Conservation (phyloP, 1,284 basidiomycete genomes). For the Rhodotorula glutinis region DNA sequence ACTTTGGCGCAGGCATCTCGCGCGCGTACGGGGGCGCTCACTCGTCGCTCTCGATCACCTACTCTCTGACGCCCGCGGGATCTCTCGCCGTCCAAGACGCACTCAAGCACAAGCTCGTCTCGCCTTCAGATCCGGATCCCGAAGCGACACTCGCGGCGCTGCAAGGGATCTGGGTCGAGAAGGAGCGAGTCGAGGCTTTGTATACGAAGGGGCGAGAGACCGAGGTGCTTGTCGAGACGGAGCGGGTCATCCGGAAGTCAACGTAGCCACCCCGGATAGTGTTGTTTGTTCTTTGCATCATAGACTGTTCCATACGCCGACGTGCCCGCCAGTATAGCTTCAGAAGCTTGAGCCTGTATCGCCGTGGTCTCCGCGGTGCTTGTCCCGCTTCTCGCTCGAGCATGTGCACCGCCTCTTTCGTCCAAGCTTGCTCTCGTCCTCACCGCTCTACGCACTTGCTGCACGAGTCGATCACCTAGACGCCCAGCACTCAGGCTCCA, state of each 20-base stretch:
- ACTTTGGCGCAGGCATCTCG: slow-evolving; percentile 68
- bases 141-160: background rate
- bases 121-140: slow-evolving; percentile 1
- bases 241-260: slow-evolving; percentile 39
- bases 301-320: no score
- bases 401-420: slow-evolving; percentile 10
- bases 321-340: no score
- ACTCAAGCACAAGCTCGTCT: slow-evolving; percentile 5
- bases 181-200: slow-evolving; percentile 72
- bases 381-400: no score
- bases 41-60: slow-evolving; percentile 79
- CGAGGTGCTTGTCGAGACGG: slow-evolving; percentile 46
- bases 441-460: background rate
- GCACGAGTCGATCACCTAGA: background rate
- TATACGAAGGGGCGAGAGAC: slow-evolving; percentile 53
- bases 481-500: background rate
- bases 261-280: no score
- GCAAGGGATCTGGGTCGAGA: slow-evolving; percentile 61
- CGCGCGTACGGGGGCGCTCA: slow-evolving; percentile 87
- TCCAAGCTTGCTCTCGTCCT: background rate
- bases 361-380: no score
- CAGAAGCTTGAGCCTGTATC: no score
- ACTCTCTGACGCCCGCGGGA: slow-evolving; percentile 52
- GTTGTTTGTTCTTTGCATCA: no score
- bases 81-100: slow-evolving; percentile 40